Base-by-base conservation (phyloP, 2,329 filamentous ascomycete species). In the Fusarium stilboides region DNA sequence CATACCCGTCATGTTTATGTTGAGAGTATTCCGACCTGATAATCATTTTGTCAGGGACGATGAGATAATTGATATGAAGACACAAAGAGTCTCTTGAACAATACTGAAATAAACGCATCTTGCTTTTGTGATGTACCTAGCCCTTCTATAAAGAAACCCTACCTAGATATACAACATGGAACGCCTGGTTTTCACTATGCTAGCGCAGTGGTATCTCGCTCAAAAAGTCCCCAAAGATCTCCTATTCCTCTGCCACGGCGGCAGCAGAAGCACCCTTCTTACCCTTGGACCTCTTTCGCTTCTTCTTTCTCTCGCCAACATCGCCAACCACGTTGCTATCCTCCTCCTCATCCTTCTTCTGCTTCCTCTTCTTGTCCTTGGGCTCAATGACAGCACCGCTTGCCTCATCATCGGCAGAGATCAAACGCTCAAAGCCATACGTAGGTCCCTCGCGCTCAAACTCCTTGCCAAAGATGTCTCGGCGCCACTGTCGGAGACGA, bases 401-500 rank as follows among this genome's bases (percentile, higher is more conserved):
- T 15, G 61, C 65, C 20, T 61, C 56, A 22, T 75, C 73, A 22
- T 74, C 73, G 6, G 71, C 79, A 42, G 75, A 77, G 17, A 76
- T 67, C 53, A 79, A 65, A 39, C 75, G 77, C 70, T 87, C 86
- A 46, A 88, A 88, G n/a, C 85, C 86, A 70, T 84, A 89, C 7
- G 86, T 87, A 22, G 87, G 87, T 0, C 87, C 87, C 6, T 84
- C 83, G 55, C 81, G 78, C 80, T 88, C 87, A 68, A 78, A 89
- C 74, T 88, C 87, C 45, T 78, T 79, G 19, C 89, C 89, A 76
- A 91, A 91, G 17, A 85, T 86, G 56, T 90, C 88, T 63, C 85
- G 83, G 50, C 89, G 89, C 96, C 96, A 99, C 81, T 98, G 88
- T 76, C 94, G 86, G 64, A 99, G 84, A 20, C 95, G 87, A 9